Evolutionary conservation across 164 flowering plant species (phyloP), one percentile per base, ranked within the genome.

Genomic region (Nymphaea colorata): DNA sequence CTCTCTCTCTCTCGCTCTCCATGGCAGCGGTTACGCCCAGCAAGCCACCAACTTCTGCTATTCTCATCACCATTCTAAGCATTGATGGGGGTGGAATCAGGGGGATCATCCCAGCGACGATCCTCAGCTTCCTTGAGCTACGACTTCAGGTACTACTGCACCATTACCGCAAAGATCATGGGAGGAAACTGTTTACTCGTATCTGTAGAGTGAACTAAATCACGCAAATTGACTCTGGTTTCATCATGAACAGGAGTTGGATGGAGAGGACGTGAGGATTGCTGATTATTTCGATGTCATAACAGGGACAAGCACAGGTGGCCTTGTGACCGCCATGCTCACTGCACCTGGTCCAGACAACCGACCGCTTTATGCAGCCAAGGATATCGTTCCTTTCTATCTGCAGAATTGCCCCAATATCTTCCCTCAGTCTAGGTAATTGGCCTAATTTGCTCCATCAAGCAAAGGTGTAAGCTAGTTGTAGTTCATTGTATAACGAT

Each of bases 1-100:
- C 36, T 25, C 36, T 25, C 36, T n/a, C 36, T 0, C 36, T 25
- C 36, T 25, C 36, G 0, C 36, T 25, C 36, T 25, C 36, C 36
- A 25, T 25, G 36, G 36, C 36, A 25, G 36, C 36, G 36, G 36
- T 25, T 25, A 25, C 36, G 36, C 36, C 36, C 36, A 25, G 36
- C 36, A 25, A 77, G 41, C 77, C 83, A 17, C 83, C 83, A 59
- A 74, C 74, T 67, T 73, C 75, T 44, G 80, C 80, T 51, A 66
- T 72, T 42, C 63, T 66, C 4, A 74, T 81, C 75, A 78, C 81
- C 7, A 57, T 81, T 66, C 75, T 81, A 2, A 78, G 83, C 68
- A 78, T 81, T 8, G 83, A 81, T 73, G 83, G 83, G 6, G 83
- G 83, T 18, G 83, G 83, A 14, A 63, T 81, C 12, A 64, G 81